Evolutionary conservation across 176 grass and related monocot genomes (phyloP).

Genomic region (Musa schizocarpa): DNA sequence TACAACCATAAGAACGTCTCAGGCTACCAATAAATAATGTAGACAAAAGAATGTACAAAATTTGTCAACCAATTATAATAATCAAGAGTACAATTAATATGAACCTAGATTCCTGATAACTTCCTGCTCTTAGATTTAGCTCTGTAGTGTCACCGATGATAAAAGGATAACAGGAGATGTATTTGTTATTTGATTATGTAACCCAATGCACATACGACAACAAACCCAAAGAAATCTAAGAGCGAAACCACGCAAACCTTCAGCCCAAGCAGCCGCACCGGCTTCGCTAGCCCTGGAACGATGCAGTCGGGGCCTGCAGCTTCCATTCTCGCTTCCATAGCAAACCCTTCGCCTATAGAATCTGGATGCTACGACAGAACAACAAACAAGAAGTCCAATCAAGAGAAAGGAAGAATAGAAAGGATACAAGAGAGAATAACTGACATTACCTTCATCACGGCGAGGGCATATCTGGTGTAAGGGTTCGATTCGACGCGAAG

Average conservation of each 20-base stretch:
- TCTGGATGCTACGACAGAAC: constrained; percentile 54
- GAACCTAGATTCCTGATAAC: too few relatives aligned
- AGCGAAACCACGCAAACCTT: constrained; percentile 32
- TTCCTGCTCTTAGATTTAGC: too few relatives aligned
- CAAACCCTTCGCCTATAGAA: constrained; percentile 75
- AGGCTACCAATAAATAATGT: too few relatives aligned
- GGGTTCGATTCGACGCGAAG: constrained; percentile 54
- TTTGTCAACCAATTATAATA: too few relatives aligned
- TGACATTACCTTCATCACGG: constrained; percentile 67
- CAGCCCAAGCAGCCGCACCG: constrained; percentile 68
- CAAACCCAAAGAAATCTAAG: neutral
- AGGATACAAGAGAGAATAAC: neutral
- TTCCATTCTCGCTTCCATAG: constrained; percentile 75
- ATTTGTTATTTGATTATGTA: neutral
- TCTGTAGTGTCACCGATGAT: too few relatives aligned
- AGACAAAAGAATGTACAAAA: too few relatives aligned
- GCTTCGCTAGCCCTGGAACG: constrained; percentile 67
- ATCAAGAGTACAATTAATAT: too few relatives aligned
- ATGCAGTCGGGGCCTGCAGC: constrained; percentile 82
- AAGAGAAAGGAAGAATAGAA: neutral
- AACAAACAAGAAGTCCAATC: neutral
- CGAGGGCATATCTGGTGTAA: constrained; percentile 49
- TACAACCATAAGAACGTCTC: neutral
- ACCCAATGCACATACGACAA: neutral
- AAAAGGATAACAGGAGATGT: neutral